Conservation (phyloP, 352 stramenopile species). For the Phytophthora fragariaefolia region DNA sequence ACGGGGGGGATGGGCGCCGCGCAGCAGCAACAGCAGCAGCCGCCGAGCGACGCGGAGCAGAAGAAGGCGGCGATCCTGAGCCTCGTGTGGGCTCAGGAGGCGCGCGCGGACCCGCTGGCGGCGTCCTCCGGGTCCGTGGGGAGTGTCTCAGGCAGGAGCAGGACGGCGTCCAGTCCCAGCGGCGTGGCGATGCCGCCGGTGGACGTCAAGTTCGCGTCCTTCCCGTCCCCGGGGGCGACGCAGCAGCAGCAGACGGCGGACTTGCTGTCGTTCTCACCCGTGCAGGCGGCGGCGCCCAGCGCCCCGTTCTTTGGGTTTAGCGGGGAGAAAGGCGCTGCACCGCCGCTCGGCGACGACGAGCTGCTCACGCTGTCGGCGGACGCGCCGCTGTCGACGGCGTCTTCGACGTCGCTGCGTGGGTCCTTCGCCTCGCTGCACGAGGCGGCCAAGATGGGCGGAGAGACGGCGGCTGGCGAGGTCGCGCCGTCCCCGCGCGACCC, state of each 20-base stretch:
- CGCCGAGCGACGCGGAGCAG: neutral
- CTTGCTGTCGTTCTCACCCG: constrained; percentile 71
- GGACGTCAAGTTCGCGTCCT: constrained; percentile 24
- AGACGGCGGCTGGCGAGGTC: neutral
- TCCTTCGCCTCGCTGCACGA: constrained; percentile 45
- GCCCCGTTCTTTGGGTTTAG: constrained; percentile 49
- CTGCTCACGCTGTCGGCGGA: constrained; percentile 35
- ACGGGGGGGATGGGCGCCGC: constrained; percentile 15
- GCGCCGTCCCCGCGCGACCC: constrained; percentile 13
- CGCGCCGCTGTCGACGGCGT: constrained; percentile 15
- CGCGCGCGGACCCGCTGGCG: constrained; percentile 5
- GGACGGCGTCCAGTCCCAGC: constrained; percentile 21
- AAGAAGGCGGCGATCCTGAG: constrained; percentile 29
- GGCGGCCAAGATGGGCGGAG: constrained; percentile 12
- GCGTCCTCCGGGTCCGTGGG: constrained; percentile 12
- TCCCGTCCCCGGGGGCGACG: constrained; percentile 16
- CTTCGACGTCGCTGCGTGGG: constrained; percentile 37
- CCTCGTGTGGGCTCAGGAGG: constrained; percentile 35
- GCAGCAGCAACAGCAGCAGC: neutral
- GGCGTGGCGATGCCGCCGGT: constrained; percentile 28
- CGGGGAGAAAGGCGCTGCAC: constrained; percentile 8
- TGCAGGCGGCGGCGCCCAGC: constrained; percentile 28
- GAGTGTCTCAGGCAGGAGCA: constrained; percentile 1
- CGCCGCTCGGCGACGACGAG: constrained; percentile 41
- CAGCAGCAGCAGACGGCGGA: constrained; percentile 33